Base-by-base conservation (phyloP, 2,329 filamentous ascomycete genomes). In the Penicillium sp. region DNA sequence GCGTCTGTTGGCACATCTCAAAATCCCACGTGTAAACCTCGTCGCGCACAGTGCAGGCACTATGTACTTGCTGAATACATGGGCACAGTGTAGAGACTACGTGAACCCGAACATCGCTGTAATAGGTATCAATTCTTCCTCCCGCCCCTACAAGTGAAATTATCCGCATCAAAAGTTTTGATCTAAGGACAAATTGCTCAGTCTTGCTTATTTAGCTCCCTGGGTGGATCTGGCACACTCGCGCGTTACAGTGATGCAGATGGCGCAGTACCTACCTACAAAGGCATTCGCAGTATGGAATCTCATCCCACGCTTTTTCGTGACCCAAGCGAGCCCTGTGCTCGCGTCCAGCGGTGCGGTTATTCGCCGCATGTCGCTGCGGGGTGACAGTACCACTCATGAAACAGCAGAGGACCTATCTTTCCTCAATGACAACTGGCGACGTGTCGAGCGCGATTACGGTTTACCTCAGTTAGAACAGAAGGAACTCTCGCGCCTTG, bases 221-320 rank as follows among this genome's bases (percentile, higher is more conserved):
- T 82, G 74, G 72, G 77, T 81, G 3, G 73, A 77, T 51, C 70
- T 71, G 47, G 63, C 68, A 1, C 64, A 74, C 52, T 78, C 76
- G 0, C 67, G 64, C 11, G 68, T 70, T 3, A 68, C 66, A n/a
- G 19, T 48, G 2, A 59, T 68, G 68, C 66, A 67, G 56, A 53
- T 64, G 19, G 65, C 63, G 2, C 65, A 69, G 14, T 69, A 64
- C 35, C 44, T 72, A 1, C 69, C 69, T 0, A 51, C 47, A 1
- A 63, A 59, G 22, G 65, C 62, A 2, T 72, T 72, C 48, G 41
- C 35, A 7, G 1, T 66, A 10, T 71, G 68, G 69, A 48, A 71
- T 43, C 58, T 62, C 5, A 65, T 71, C n/a, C 67, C 69, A 4
- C 67, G 62, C 6, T 68, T 71, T 51, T 60, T 72, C 37, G 45